These are phyloP conservation scores for Dentipellis sp. DNA, from an alignment of 768 basidiomycete species.

Conservation along the genomic window DNA sequence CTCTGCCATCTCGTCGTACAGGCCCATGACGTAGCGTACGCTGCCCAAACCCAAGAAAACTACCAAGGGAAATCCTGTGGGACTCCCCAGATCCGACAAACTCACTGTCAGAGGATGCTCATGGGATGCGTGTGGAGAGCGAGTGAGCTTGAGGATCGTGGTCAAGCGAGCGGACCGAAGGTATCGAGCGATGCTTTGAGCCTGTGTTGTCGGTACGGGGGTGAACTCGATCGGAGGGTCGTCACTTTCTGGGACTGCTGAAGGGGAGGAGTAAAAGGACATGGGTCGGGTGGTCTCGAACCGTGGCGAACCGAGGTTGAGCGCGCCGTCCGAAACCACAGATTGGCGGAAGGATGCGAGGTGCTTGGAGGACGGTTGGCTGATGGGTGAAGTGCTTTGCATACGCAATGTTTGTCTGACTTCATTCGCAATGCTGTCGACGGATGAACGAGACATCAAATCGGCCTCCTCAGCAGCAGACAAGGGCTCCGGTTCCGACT, in stretches of 20 bases:
- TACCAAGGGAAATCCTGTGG: slow-evolving; percentile 80
- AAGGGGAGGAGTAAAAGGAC: slow-evolving; percentile 1
- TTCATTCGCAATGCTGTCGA: slow-evolving; percentile 84
- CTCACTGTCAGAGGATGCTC: slow-evolving; percentile 76
- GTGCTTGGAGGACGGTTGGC: slow-evolving; percentile 22
- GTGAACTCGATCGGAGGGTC: slow-evolving; percentile 34
- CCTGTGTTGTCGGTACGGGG: slow-evolving; percentile 35
- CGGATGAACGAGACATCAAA: slow-evolving; percentile 68
- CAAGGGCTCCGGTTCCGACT: slow-evolving; percentile 39
- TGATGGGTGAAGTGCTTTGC: slow-evolving; percentile 32
- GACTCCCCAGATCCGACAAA: slow-evolving; percentile 84
- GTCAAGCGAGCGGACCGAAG: slow-evolving; percentile 82
- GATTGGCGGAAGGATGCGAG: slow-evolving; percentile 18
- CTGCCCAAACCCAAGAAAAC: slow-evolving; percentile 92
- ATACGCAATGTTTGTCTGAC: slow-evolving; percentile 60
- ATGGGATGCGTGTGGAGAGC: slow-evolving; percentile 70
- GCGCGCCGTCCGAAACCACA: slow-evolving; percentile 12
- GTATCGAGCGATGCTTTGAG: slow-evolving; percentile 78
- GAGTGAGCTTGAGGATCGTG: slow-evolving; percentile 67
- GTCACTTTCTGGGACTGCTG: slow-evolving; percentile 19
- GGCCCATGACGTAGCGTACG: slow-evolving; percentile 88
- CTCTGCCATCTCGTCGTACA: slow-evolving; percentile 95
- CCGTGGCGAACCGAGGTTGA: slow-evolving; percentile 2
- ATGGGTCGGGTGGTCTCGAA: neutral
- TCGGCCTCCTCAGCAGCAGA: slow-evolving; percentile 52